phyloP scores from a whole-genome alignment of 2,329 filamentous ascomycete genomes.

The Aspergillus latus region DNA sequence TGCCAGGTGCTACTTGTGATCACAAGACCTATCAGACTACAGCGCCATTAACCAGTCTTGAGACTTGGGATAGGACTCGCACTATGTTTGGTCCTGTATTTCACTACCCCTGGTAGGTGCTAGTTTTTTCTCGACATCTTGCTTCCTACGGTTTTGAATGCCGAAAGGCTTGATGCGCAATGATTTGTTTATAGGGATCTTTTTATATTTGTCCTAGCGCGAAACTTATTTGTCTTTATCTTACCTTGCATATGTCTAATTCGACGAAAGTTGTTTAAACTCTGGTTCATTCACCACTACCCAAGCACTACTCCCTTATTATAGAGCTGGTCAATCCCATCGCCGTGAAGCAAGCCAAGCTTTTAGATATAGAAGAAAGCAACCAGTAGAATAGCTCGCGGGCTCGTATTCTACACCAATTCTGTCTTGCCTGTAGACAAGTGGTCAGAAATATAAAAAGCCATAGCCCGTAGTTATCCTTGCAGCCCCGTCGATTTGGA shows the following conservation, averaged over 20 bases:
- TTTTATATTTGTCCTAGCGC: constrained; percentile 21
- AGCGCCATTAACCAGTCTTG: constrained; percentile 10
- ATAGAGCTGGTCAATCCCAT: background rate
- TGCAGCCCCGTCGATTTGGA: no score
- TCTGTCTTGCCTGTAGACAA: no score
- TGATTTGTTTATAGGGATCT: constrained; percentile 31
- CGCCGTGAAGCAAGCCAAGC: no score
- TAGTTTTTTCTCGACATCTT: constrained; percentile 26
- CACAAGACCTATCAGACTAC: constrained; percentile 15
- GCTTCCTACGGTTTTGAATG: constrained; percentile 20
- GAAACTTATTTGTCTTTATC: constrained; percentile 9
- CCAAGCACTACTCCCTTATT: background rate
- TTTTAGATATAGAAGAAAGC: no score
- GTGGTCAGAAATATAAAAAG: no score
- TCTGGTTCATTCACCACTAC: background rate
- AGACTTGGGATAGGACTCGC: background rate
- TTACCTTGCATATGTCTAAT: background rate
- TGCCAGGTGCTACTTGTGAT: constrained; percentile 29
- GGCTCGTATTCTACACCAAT: no score
- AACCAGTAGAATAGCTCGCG: no score
- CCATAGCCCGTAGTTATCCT: no score
- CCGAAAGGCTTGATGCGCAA: constrained; percentile 27
- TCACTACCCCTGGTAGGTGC: constrained; percentile 41
- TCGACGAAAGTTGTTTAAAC: background rate
- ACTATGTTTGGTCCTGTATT: constrained; percentile 28